Conservation (phyloP, 805 yeast genomes). For the Ogataea corticis region DNA sequence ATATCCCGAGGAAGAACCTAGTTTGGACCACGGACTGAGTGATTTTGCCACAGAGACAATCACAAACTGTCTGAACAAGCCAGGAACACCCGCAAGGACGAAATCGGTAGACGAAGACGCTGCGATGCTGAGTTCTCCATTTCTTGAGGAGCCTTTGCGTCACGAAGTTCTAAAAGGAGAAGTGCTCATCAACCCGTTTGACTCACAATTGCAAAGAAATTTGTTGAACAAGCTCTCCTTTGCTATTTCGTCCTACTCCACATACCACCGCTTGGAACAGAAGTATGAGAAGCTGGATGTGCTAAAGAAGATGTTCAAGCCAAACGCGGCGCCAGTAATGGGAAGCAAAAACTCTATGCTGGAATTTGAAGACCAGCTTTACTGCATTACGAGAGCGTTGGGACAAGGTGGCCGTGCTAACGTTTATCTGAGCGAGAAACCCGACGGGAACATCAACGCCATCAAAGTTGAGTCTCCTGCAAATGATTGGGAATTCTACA, state of each 20-base stretch:
- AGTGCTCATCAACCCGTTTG: conserved; percentile 41
- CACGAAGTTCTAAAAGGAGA: conserved; percentile 6
- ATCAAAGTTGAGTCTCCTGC: conserved; percentile 73
- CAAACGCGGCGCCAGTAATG: conserved; percentile 25
- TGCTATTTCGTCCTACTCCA: conserved; percentile 29
- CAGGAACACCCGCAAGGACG: conserved; percentile 31
- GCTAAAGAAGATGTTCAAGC: conserved; percentile 22
- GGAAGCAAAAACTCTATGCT: conserved; percentile 42
- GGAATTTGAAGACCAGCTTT: conserved; percentile 44
- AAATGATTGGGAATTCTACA: conserved; percentile 79
- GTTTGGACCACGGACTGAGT: conserved; percentile 27
- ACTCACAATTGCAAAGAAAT: conserved; percentile 37
- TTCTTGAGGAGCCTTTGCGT: conserved; percentile 34
- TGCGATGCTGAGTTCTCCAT: conserved; percentile 47
- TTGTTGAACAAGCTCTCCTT: conserved; percentile 39
- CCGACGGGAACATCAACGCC: conserved; percentile 59
- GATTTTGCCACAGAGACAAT: conserved; percentile 53
- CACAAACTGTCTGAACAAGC: conserved; percentile 20
- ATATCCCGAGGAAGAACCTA: conserved; percentile 11
- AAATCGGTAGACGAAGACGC: conserved; percentile 11
- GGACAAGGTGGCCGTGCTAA: conserved; percentile 84
- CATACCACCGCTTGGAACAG: conserved; percentile 17
- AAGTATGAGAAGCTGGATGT: conserved; percentile 13
- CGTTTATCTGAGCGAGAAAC: conserved; percentile 68
- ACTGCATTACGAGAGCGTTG: conserved; percentile 52